These are phyloP conservation scores for Ogataea hybrid DNA, from an alignment of 1,139 yeast genomes.

Conservation along the genomic window DNA sequence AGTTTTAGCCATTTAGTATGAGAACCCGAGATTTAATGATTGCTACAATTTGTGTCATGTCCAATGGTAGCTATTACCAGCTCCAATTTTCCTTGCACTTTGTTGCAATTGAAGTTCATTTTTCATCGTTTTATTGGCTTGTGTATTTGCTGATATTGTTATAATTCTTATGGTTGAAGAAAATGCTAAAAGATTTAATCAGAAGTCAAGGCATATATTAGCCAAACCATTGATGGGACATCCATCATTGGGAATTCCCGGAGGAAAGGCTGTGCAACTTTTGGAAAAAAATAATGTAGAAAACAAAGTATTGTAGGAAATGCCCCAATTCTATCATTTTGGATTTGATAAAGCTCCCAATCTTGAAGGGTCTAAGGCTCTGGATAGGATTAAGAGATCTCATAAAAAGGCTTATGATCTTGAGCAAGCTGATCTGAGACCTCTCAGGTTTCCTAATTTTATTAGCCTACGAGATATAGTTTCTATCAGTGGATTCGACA, in stretches of 20 bases:
- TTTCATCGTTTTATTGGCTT: no score
- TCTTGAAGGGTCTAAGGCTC: conserved; percentile 3
- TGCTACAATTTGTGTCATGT: neutral
- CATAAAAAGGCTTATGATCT: neutral
- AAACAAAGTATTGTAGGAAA: neutral
- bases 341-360: conserved; percentile 14
- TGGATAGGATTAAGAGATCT: conserved; percentile 5
- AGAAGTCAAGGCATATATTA: no score
- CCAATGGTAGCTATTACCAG: no score
- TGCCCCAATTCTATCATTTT: conserved; percentile 12
- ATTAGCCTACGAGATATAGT: conserved; percentile 15
- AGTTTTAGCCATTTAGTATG: conserved; percentile 1
- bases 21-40: conserved; percentile 3
- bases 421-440: conserved; percentile 1
- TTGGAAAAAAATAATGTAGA: neutral
- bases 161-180: no score
- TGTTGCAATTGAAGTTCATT: no score
- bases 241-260: no score
- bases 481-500: conserved; percentile 9
- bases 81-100: no score
- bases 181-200: no score
- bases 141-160: no score
- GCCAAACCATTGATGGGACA: no score
- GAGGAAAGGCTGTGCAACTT: neutral
- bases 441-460: conserved; percentile 11